Evolutionary conservation across 768 basidiomycete species (phyloP), one percentile per base, ranked within the genome.

Genomic region (Russula earlei): DNA sequence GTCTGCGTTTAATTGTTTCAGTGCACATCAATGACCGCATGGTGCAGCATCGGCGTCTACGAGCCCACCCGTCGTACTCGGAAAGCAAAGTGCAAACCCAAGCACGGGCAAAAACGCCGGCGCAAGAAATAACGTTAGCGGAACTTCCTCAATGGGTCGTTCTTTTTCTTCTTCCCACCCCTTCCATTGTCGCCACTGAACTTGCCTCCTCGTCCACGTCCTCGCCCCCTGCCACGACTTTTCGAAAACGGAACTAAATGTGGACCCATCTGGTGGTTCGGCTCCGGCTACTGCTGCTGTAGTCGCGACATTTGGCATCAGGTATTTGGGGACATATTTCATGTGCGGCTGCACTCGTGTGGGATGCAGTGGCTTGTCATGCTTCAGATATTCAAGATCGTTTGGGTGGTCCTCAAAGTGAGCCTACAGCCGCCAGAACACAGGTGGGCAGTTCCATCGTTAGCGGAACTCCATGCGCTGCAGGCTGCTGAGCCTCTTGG

Each of bases 321-420:
- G 75, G 67, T 99, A 99, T 53, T 84, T 85, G 1, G 95, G 96
- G 5, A 98, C 83, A 69, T 94, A 88, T 69, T 95, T 97, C 83
- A 98, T 89, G 68, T 98, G 94, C 1, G 91, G 72, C 67, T 96
- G 94, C 11, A 94, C 76, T 44, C 93, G 78, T 25, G 86, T 85
- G 0, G 94, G 92, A 64, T 95, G 91, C 5, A 97, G 74, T 5
- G 94, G 88, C 63, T 92, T 91, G 70, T 99, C 96, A 69, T 98
- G 96, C 2, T 91, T 82, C 43, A 97, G 74, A 67, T 83, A 96
- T 53, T 93, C 91, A 11, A 97, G 77, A 66, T 97, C 94, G 8
- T 90, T 75, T 1, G 95, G 95, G 66, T 98, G 93, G 66, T 97
- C 93, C 66, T 97, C 93, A 60, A 99, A 97, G 70, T 98, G 95